These are phyloP conservation scores for Amphichorda felina DNA, from an alignment of 2,329 filamentous ascomycete genomes.

Conservation along the genomic window DNA sequence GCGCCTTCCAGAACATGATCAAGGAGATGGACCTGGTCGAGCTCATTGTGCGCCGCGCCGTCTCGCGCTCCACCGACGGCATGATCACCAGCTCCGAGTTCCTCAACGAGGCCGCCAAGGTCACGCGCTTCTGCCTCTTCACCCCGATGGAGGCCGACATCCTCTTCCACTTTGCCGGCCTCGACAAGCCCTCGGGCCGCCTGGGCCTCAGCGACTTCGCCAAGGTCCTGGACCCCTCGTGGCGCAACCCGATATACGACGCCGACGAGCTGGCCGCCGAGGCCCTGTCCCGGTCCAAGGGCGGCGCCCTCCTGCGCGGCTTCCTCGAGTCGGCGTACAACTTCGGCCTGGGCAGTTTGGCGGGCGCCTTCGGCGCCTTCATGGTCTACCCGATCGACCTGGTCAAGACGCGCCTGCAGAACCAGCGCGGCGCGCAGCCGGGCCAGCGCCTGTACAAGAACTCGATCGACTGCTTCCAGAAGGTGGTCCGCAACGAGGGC, in stretches of 20 bases:
- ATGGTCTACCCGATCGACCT: slow-evolving; percentile 99
- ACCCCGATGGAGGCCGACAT: slow-evolving; percentile 99
- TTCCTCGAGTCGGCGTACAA: slow-evolving; percentile 67
- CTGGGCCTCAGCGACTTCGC: slow-evolving; percentile 77
- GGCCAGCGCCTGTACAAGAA: slow-evolving; percentile 93
- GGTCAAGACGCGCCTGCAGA: slow-evolving; percentile 97
- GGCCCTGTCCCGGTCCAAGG: slow-evolving; percentile 15
- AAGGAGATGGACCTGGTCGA: slow-evolving; percentile 97
- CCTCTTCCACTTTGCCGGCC: slow-evolving; percentile 92
- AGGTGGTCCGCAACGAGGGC: slow-evolving; percentile 89
- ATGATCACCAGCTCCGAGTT: slow-evolving; percentile 94
- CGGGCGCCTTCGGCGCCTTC: slow-evolving; percentile 94
- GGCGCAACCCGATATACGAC: slow-evolving; percentile 54
- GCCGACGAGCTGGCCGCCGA: slow-evolving; percentile 32
- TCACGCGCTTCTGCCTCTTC: slow-evolving; percentile 90
- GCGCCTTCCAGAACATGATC: slow-evolving; percentile 96
- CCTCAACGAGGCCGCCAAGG: slow-evolving; percentile 80
- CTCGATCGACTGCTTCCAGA: slow-evolving; percentile 87
- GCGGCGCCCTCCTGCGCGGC: slow-evolving; percentile 39
- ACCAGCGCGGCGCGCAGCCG: slow-evolving; percentile 73
- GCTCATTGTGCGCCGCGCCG: slow-evolving; percentile 80
- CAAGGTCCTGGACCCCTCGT: slow-evolving; percentile 89
- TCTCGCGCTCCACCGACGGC: slow-evolving; percentile 70
- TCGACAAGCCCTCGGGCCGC: slow-evolving; percentile 80
- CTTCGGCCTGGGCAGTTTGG: slow-evolving; percentile 79